Percentiles rank a stretch among this genome's conserved stretches.
phyloP scores from a whole-genome alignment of 1,139 yeast genomes.

The Scheffersomyces illinoinensis region DNA sequence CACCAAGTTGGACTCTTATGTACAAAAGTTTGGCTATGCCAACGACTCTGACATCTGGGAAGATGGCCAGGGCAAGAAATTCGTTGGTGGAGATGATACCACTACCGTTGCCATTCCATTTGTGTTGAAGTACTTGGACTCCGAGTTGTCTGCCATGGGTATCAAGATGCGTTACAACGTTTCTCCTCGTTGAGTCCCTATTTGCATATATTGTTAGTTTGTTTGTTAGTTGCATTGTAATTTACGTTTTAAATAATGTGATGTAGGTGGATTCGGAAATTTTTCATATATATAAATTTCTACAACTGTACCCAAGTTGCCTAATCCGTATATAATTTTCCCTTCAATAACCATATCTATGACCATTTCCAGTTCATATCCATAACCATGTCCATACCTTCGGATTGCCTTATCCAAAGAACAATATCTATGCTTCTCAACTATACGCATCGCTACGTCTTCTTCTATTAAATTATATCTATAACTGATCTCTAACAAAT shows the following conservation, averaged over 20 bases:
- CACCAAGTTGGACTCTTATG: slow-evolving; percentile 49
- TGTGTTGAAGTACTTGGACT: slow-evolving; percentile 90
- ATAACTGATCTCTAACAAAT: neutral
- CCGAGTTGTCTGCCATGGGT: slow-evolving; percentile 98
- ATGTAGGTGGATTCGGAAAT: too few relatives aligned
- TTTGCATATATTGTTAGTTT: slow-evolving; percentile 1
- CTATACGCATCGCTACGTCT: neutral
- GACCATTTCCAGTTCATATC: too few relatives aligned
- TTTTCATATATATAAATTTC: too few relatives aligned
- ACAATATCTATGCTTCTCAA: neutral
- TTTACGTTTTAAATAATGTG: neutral
- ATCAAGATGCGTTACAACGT: slow-evolving; percentile 87
- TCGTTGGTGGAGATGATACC: slow-evolving; percentile 88
- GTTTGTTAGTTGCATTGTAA: neutral
- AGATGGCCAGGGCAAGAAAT: slow-evolving; percentile 92
- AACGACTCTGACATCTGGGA: slow-evolving; percentile 91
- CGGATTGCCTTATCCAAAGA: neutral
- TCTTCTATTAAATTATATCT: neutral
- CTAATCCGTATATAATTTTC: too few relatives aligned
- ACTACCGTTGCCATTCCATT: slow-evolving; percentile 96
- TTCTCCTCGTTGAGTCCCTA: slow-evolving; percentile 47
- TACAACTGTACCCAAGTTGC: too few relatives aligned
- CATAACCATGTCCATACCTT: too few relatives aligned
- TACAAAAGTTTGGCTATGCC: slow-evolving; percentile 43
- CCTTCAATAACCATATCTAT: too few relatives aligned